Conservation (phyloP, 139 green algal species). For the Nannochloris sp. region DNA sequence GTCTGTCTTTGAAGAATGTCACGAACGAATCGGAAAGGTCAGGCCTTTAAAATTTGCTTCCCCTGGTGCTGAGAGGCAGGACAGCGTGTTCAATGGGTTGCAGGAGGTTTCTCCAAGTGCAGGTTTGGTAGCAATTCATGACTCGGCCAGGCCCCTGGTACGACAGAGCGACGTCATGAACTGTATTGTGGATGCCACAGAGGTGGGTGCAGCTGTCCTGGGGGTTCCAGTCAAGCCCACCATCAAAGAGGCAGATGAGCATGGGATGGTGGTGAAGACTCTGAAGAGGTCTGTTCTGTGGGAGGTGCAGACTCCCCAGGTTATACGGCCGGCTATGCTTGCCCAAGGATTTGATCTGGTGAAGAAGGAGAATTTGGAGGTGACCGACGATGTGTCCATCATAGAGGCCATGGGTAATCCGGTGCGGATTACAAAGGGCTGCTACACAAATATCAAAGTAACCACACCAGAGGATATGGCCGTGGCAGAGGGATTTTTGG, state of each 20-base stretch:
- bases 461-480: constrained; percentile 82
- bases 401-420: constrained; percentile 88
- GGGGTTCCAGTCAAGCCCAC: constrained; percentile 92
- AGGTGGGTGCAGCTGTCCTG: constrained; percentile 87
- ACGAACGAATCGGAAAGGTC: constrained; percentile 16
- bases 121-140: constrained; percentile 85
- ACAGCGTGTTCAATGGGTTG: constrained; percentile 87
- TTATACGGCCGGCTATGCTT: constrained; percentile 76
- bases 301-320: constrained; percentile 97
- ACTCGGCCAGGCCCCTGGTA: constrained; percentile 87
- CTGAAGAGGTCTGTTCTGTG: constrained; percentile 79
- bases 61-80: constrained; percentile 87
- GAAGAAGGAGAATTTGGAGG: constrained; percentile 59
- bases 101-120: constrained; percentile 23
- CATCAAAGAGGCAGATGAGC: constrained; percentile 83
- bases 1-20: constrained; percentile 41
- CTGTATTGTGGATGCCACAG: constrained; percentile 35
- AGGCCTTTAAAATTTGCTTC: constrained; percentile 67
- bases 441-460: constrained; percentile 98
- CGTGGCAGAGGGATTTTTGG: constrained; percentile 71
- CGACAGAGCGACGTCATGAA: constrained; percentile 42
- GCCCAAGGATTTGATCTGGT: constrained; percentile 76
- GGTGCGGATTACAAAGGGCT: constrained; percentile 81
- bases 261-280: constrained; percentile 72
- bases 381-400: constrained; percentile 98